These are phyloP conservation scores for Penicillium herquei DNA, from an alignment of 495 filamentous ascomycete genomes.

Conservation along the genomic window DNA sequence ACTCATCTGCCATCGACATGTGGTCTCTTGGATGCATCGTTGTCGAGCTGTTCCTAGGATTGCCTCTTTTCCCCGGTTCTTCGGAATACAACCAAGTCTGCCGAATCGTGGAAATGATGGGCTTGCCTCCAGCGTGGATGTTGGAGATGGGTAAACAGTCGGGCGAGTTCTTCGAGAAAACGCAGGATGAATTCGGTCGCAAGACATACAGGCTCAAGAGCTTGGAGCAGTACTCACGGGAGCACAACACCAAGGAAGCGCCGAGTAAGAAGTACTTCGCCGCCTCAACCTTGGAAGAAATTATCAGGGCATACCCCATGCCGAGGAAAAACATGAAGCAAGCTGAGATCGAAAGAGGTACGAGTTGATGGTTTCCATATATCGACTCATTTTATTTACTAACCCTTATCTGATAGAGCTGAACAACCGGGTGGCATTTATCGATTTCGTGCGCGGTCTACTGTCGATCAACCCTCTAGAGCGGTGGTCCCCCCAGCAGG, in stretches of 20 bases:
- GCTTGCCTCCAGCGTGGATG: slow-evolving; percentile 97
- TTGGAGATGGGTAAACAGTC: slow-evolving; percentile 98
- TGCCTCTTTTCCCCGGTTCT: slow-evolving; percentile 94
- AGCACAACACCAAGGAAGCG: slow-evolving; percentile 95
- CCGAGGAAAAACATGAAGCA: slow-evolving; percentile 99
- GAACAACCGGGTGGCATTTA: slow-evolving; percentile 97
- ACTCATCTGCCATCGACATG: slow-evolving; percentile 99
- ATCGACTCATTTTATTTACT: slow-evolving; percentile 10
- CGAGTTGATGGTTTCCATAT: slow-evolving; percentile 18
- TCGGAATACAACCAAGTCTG: slow-evolving; percentile 99
- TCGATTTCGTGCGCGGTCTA: slow-evolving; percentile 96
- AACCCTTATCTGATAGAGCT: slow-evolving; percentile 65
- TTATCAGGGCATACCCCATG: slow-evolving; percentile 97
- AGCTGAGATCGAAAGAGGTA: slow-evolving; percentile 93
- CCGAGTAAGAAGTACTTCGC: slow-evolving; percentile 99
- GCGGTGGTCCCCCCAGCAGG: slow-evolving; percentile 96
- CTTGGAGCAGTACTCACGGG: slow-evolving; percentile 94
- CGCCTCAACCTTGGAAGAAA: slow-evolving; percentile 89
- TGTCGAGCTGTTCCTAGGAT: slow-evolving; percentile 92
- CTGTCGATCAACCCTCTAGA: slow-evolving; percentile 95
- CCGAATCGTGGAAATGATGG: slow-evolving; percentile 97
- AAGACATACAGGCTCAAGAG: slow-evolving; percentile 89
- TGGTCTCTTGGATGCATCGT: slow-evolving; percentile 99
- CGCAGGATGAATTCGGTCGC: slow-evolving; percentile 85
- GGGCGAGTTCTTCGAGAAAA: slow-evolving; percentile 96